Conservation (phyloP, 148 eudicot species). For the Amaranthus cruentus region DNA sequence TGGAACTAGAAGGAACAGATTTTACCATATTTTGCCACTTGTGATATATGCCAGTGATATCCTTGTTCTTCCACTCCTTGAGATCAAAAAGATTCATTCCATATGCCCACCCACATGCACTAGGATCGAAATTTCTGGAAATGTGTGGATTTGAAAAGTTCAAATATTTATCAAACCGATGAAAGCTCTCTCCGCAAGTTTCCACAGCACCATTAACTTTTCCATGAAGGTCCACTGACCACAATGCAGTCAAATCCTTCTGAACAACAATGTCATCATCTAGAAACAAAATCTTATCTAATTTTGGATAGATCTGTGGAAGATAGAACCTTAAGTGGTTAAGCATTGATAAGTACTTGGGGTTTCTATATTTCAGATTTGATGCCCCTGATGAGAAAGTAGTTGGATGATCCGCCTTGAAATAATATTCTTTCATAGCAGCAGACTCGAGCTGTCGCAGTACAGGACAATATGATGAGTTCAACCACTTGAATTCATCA, state of each 20-base stretch:
- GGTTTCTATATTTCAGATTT: slow-evolving; percentile 84
- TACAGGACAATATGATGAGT: slow-evolving; percentile 87
- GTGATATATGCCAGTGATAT: slow-evolving; percentile 87
- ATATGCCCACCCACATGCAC: slow-evolving; percentile 95
- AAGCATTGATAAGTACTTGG: slow-evolving; percentile 88
- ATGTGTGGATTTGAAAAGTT: slow-evolving; percentile 85
- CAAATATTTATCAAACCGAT: slow-evolving; percentile 79
- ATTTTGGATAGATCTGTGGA: slow-evolving; percentile 84
- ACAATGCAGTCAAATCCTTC: slow-evolving; percentile 70
- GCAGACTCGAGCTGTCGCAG: slow-evolving; percentile 78
- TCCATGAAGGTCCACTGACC: slow-evolving; percentile 75
- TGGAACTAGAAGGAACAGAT: slow-evolving; percentile 11
- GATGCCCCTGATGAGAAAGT: slow-evolving; percentile 61
- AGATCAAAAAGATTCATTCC: slow-evolving; percentile 94
- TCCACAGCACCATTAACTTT: slow-evolving; percentile 93
- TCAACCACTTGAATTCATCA: slow-evolving; percentile 86
- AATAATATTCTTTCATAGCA: slow-evolving; percentile 83
- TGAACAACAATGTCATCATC: slow-evolving; percentile 93
- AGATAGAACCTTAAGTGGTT: slow-evolving; percentile 86
- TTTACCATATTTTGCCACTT: slow-evolving; percentile 88
- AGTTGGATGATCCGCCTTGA: slow-evolving; percentile 74
- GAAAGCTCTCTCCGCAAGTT: slow-evolving; percentile 88
- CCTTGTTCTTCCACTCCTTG: slow-evolving; percentile 69
- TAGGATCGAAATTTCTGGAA: slow-evolving; percentile 67
- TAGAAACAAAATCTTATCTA: slow-evolving; percentile 78